Evolutionary conservation across 192 early-diverging fungal species (phyloP).

Genomic region (Pilaira anomala): DNA sequence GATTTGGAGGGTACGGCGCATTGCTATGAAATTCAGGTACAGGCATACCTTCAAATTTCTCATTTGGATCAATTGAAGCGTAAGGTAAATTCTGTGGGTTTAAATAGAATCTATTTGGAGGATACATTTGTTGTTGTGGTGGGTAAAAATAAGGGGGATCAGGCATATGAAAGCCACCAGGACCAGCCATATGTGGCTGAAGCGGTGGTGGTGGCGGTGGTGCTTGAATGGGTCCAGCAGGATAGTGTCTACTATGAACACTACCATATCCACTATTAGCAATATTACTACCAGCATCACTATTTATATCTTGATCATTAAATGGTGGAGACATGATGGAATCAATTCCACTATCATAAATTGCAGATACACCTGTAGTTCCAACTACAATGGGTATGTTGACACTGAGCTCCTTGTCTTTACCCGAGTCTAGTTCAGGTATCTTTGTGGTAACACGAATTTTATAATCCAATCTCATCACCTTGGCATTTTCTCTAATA

Average conservation of each 20-base stretch:
- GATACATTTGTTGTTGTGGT: too few relatives aligned
- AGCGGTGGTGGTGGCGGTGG: too few relatives aligned
- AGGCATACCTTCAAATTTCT: too few relatives aligned
- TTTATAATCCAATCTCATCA: slow-evolving; percentile 5
- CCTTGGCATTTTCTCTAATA: slow-evolving; percentile 1
- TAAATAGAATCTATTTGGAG: too few relatives aligned
- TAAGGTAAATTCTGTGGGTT: too few relatives aligned
- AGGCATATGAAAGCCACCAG: slow-evolving; percentile 13
- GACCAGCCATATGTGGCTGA: not conserved
- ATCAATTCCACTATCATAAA: too few relatives aligned
- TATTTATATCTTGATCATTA: not conserved
- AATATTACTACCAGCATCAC: not conserved
- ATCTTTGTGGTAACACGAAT: slow-evolving; percentile 1
- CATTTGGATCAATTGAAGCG: too few relatives aligned
- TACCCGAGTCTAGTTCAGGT: not conserved
- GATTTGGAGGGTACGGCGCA: too few relatives aligned
- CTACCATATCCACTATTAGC: not conserved
- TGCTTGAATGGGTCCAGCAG: too few relatives aligned
- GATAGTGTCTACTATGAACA: too few relatives aligned
- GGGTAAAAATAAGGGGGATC: not conserved
- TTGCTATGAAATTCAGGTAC: too few relatives aligned
- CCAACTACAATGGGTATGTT: slow-evolving; percentile 1
- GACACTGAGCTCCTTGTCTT: not conserved
- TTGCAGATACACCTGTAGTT: not conserved
- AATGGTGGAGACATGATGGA: too few relatives aligned